Conservation (phyloP, 1,284 basidiomycete genomes). For the Cryptococcus sp. region DNA sequence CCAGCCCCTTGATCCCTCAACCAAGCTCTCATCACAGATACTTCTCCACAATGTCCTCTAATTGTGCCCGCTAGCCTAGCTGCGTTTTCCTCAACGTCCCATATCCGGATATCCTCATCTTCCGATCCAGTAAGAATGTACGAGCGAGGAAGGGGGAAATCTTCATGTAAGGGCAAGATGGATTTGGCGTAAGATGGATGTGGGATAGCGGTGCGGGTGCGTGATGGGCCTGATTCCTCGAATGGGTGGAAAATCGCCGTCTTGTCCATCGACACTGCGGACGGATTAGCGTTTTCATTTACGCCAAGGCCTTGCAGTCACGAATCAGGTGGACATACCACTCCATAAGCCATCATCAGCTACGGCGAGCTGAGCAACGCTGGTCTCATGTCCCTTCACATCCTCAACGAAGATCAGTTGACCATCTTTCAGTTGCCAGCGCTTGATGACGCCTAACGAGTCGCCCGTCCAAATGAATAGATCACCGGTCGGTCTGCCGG, state of each 20-base stretch:
- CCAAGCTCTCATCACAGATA: conserved; percentile 74
- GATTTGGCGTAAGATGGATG: conserved; percentile 71
- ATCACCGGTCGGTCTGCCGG: conserved; percentile 55
- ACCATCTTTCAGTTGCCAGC: conserved; percentile 37
- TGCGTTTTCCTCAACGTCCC: conserved; percentile 54
- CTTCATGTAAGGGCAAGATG: conserved; percentile 66
- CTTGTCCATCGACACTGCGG: conserved; percentile 79
- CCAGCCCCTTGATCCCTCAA: conserved; percentile 56
- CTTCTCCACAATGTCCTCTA: conserved; percentile 85
- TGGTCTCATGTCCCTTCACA: conserved; percentile 54
- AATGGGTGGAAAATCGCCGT: conserved; percentile 65
- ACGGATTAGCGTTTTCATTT: background rate
- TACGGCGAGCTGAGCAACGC: conserved; percentile 62
- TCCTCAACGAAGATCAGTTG: conserved; percentile 43
- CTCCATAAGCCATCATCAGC: conserved; percentile 76
- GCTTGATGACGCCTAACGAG: conserved; percentile 77
- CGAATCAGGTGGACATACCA: conserved; percentile 57
- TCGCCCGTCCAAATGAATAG: conserved; percentile 70
- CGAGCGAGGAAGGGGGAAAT: conserved; percentile 60
- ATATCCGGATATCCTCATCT: conserved; percentile 74
- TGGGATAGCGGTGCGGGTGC: conserved; percentile 56
- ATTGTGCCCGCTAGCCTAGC: conserved; percentile 60
- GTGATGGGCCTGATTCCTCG: conserved; percentile 42
- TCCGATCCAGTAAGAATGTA: conserved; percentile 72
- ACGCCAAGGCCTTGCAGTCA: background rate